Evolutionary conservation across 2,329 filamentous ascomycete species (phyloP).

Genomic region (Pyrenochaeta sp.): DNA sequence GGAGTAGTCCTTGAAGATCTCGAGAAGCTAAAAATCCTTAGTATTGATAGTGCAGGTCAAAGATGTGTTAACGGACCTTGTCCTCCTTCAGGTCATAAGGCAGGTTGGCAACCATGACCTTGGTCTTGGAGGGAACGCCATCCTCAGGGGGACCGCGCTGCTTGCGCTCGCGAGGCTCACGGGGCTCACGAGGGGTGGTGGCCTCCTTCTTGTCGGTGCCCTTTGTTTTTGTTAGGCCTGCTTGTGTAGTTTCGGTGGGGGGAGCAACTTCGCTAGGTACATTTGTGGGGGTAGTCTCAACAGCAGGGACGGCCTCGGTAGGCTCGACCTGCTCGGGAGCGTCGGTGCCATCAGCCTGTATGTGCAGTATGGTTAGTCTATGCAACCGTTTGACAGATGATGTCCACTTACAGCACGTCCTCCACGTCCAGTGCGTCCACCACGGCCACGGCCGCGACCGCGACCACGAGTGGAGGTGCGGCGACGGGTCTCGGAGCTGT

Average conservation of each 20-base stretch:
- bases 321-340: conserved; percentile 53
- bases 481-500: conserved; percentile 68
- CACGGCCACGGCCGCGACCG: conserved; percentile 67
- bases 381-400: not conserved
- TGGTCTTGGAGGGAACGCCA: conserved; percentile 97
- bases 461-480: conserved; percentile 64
- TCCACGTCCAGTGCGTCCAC: conserved; percentile 67
- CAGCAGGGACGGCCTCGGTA: conserved; percentile 56
- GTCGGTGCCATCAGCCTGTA: conserved; percentile 57
- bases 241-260: conserved; percentile 61
- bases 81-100: conserved; percentile 98
- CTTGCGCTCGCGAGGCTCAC: conserved; percentile 66
- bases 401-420: conserved; percentile 68
- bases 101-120: conserved; percentile 99
- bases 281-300: conserved; percentile 56
- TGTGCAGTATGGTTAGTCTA: conserved; percentile 9
- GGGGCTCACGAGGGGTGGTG: conserved; percentile 57
- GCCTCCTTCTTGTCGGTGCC: conserved; percentile 57
- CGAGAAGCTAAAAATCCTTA: conserved; percentile 75
- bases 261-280: conserved; percentile 60
- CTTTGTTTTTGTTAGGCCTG: conserved; percentile 63
- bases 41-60: conserved; percentile 1
- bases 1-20: conserved; percentile 92
- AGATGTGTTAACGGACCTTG: conserved; percentile 68
- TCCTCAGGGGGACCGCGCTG: conserved; percentile 97